These are phyloP conservation scores for Colletotrichum abscissum DNA, from an alignment of 2,329 filamentous ascomycete species.

Conservation along the genomic window DNA sequence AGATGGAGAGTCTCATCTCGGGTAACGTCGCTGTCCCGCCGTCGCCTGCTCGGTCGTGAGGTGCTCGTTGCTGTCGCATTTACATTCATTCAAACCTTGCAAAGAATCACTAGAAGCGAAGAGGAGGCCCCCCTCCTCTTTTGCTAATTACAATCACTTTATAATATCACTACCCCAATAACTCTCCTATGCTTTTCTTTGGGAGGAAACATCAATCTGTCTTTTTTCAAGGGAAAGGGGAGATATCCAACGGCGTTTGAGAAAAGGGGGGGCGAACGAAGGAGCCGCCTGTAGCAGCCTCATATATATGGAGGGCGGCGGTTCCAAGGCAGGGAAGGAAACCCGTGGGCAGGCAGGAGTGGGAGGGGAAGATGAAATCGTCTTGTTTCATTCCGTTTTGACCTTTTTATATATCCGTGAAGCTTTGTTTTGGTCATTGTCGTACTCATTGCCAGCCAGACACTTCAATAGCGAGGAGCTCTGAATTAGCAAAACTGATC, in stretches of 20 bases:
- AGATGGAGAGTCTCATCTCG: slow-evolving; percentile 74
- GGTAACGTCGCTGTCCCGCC: slow-evolving; percentile 45
- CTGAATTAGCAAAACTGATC: background rate
- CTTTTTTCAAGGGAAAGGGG: background rate
- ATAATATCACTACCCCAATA: background rate
- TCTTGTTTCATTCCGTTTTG: background rate
- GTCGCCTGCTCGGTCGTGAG: slow-evolving; percentile 23
- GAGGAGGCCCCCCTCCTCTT: background rate
- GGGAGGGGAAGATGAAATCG: background rate
- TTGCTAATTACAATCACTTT: background rate
- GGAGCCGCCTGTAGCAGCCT: background rate
- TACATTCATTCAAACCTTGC: background rate
- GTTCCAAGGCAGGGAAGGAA: background rate
- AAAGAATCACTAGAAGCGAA: background rate
- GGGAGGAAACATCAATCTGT: background rate
- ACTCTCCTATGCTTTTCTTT: background rate
- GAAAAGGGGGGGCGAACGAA: background rate
- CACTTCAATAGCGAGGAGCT: background rate
- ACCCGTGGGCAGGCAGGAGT: background rate
- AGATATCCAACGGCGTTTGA: background rate
- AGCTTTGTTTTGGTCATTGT: background rate
- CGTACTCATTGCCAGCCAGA: background rate
- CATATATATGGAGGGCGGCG: background rate
- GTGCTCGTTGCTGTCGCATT: background rate
- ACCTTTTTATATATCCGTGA: background rate